Evolutionary conservation across 306 rosid genomes (phyloP), one percentile per base, ranked within the genome.

Genomic region (Dryas octopetala): DNA sequence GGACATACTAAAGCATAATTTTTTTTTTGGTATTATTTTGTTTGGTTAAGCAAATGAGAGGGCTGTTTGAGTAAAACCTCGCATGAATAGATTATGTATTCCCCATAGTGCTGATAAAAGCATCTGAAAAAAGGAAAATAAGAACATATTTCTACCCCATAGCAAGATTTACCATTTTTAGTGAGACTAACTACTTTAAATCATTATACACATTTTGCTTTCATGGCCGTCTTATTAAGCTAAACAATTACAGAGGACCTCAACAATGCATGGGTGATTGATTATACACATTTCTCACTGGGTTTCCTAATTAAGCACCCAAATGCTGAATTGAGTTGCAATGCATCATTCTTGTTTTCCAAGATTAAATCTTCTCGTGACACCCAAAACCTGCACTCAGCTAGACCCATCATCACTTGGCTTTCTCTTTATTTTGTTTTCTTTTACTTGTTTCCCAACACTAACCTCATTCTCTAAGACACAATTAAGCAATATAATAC

Each of bases 281-380:
- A 65, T 62, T 74, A 15, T 58, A 57, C 70, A 74, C 59, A 76
- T 19, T 72, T 74, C 74, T 55, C 74, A 63, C 43, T 40, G 66
- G 79, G 74, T 62, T 73, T n/a, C 17, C 19, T n/a, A 45, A n/a
- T 3, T 45, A 74, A 74, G 44, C 45, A 75, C 23, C 53, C 55
- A 74, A 80, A 76, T 70, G 75, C 69, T 61, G 58, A 76, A 67
- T 62, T 67, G 48, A 60, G 41, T 50, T 74, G 23, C 74, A 72
- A 66, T 72, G 77, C 71, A 64, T 9, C 58, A 71, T 70, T 44
- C 59, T 51, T 23, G 10, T 14, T 63, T 28, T 7, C 59, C 32
- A 9, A 4, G 16, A 54, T 43, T 49, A 64, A 60, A 9, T 70
- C 62, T 51, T 69, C 38, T 40, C 9, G 12, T 48, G 43, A 65